Conservation (phyloP, 2,329 filamentous ascomycete genomes). For the Stemphylium beticola region DNA sequence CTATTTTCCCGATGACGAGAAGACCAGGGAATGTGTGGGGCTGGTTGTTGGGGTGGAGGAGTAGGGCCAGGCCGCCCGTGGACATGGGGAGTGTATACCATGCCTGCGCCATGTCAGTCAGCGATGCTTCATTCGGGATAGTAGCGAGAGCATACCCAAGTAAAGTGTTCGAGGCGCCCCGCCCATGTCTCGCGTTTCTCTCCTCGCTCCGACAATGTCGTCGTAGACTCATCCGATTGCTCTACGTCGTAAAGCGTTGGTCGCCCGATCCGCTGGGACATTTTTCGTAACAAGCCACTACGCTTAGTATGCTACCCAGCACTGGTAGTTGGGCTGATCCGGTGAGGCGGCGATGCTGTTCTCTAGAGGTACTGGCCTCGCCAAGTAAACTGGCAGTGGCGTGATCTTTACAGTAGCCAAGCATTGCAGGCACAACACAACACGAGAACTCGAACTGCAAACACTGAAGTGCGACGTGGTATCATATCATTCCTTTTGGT, state of each 20-base stretch:
- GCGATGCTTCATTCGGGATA: neutral
- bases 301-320: no score
- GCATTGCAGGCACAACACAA: neutral
- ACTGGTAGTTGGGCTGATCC: neutral
- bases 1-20: neutral
- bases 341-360: neutral
- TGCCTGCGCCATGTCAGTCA: neutral
- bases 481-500: constrained; percentile 7
- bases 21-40: neutral
- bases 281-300: neutral
- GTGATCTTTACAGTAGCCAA: neutral
- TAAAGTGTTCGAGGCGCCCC: neutral
- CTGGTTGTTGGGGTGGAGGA: neutral
- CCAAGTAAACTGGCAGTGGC: neutral
- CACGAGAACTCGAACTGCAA: neutral
- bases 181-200: neutral
- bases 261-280: neutral
- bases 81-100: constrained; percentile 3
- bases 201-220: neutral
- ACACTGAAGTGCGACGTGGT: constrained; percentile 2
- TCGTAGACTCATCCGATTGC: neutral
- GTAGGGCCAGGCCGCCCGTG: constrained; percentile 1
- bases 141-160: neutral
- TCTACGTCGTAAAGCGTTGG: neutral
- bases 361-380: neutral